Evolutionary conservation across 192 early-diverging fungal species (phyloP).

Genomic region (Linnemannia zychae): DNA sequence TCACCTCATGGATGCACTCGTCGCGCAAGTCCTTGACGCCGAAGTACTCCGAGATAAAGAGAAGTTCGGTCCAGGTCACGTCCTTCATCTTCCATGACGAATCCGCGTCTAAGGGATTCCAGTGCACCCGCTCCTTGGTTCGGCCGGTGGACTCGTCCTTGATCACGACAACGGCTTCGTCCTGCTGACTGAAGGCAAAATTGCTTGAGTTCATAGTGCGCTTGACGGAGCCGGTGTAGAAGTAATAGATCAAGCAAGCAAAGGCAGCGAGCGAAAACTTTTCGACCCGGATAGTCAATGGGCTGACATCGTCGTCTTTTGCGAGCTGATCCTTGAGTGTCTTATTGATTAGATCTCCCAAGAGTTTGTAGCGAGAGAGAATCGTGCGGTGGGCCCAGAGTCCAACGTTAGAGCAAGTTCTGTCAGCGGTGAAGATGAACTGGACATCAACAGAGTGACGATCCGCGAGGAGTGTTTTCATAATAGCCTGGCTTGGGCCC

Average conservation of each 20-base stretch:
- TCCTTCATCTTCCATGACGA: constrained; percentile 17
- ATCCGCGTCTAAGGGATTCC: not conserved
- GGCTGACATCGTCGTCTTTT: not conserved
- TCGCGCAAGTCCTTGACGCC: not conserved
- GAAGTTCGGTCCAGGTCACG: constrained; percentile 17
- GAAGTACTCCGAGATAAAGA: not conserved
- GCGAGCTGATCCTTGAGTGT: not conserved
- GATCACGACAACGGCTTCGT: not conserved
- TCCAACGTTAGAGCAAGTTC: constrained; percentile 1
- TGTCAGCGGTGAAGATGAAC: constrained; percentile 20
- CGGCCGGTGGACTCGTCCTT: not conserved
- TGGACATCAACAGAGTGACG: constrained; percentile 14
- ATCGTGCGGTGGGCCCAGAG: constrained; percentile 23
- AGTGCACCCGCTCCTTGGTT: not conserved
- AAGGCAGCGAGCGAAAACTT: not conserved
- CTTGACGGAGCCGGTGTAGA: constrained; percentile 20
- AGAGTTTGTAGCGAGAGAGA: constrained; percentile 9
- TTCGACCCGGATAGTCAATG: not conserved
- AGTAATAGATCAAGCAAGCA: not conserved
- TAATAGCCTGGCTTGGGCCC: not conserved
- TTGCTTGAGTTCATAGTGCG: not conserved
- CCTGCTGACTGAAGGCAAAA: not conserved
- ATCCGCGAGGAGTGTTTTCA: constrained; percentile 8
- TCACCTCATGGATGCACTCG: not conserved
- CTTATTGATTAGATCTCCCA: not conserved